Base-by-base conservation (phyloP, 106 monocot genomes). In the Apostasia shenzhenica region DNA sequence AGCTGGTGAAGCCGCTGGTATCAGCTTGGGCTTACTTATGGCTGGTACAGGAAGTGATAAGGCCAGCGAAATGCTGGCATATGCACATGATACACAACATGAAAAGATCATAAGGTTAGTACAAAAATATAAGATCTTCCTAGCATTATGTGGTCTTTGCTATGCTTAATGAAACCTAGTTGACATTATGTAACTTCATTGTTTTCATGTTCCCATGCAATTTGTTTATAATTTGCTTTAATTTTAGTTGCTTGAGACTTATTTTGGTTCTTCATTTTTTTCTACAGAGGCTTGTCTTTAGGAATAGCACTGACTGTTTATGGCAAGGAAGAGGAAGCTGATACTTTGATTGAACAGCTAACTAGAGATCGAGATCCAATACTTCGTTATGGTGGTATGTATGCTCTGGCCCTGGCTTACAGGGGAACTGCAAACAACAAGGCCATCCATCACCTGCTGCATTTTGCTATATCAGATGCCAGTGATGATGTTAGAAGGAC, bases 331-430 rank as follows among this genome's bases (percentile, higher is more conserved):
- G 99, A 99, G 70, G 88, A 85, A 67, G 99, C 99, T 42, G 99
- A 99, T 76, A 83, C 87, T 44, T 76, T 93, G 83, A 99, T 99
- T 76, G 93, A 99, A 74, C 90, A 93, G 70, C 80, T 99, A 81
- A 99, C 99, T 14, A 88, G 90, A 72, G 99, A 99, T 78, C 99
- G 93, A 75, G 99, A 99, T 74, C 99, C 99, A 51, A 99, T 99
- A 76, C 80, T 99, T 64, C 89, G 99, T 61, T 99, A 99, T 80
- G 99, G 99, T 72, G 99, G 99, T 41, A 99, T 99, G 93, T 99
- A 93, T 57, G 99, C 99, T 6, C 73, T 99, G 75, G 99, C 90
- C 43, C 77, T 99, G 72, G 99, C 93, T 41, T 99, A 99, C 70
- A 79, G 93, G 3, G 99, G 99, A 49, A 99, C 99, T 26, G 81